Evolutionary conservation across 768 basidiomycete genomes (phyloP).

Genomic region (Pleurotus tuoliensis): DNA sequence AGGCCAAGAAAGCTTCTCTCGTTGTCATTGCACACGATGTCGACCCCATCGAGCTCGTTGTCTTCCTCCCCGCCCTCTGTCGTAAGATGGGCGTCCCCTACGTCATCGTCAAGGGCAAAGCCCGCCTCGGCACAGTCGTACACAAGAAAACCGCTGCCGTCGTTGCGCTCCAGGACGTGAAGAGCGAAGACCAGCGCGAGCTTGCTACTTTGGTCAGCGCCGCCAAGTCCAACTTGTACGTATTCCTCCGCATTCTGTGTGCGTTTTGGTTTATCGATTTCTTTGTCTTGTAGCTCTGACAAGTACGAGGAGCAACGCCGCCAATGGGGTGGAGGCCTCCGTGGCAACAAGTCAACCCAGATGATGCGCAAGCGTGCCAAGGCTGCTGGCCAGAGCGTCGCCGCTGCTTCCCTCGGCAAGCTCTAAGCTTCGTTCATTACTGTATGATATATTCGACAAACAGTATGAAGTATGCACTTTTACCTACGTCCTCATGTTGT

Average conservation of each 20-base stretch:
- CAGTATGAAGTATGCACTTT: too few relatives aligned
- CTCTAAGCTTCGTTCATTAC: constrained; percentile 39
- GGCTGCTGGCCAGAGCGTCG: constrained; percentile 70
- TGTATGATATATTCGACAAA: too few relatives aligned
- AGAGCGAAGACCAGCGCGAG: constrained; percentile 90
- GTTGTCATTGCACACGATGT: constrained; percentile 98
- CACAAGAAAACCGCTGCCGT: constrained; percentile 98
- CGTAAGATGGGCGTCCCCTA: constrained; percentile 99
- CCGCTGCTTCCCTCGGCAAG: constrained; percentile 56
- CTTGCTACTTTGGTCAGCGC: constrained; percentile 90
- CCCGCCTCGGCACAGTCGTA: constrained; percentile 94
- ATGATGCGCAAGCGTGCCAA: constrained; percentile 94
- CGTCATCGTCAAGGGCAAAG: constrained; percentile 97
- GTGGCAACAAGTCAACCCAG: constrained; percentile 91
- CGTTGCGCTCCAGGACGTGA: constrained; percentile 88
- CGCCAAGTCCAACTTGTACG: constrained; percentile 96
- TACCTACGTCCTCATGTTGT: too few relatives aligned
- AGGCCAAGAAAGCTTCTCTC: constrained; percentile 96
- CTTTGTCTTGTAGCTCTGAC: constrained; percentile 56
- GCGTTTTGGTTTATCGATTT: constrained; percentile 3
- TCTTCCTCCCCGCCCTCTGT: constrained; percentile 97
- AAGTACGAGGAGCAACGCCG: constrained; percentile 92
- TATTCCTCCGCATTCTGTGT: constrained; percentile 14
- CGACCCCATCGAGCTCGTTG: constrained; percentile 97
- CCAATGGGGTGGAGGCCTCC: constrained; percentile 94